Conservation (phyloP, 768 basidiomycete genomes). For the Trametes cinnabarina region DNA sequence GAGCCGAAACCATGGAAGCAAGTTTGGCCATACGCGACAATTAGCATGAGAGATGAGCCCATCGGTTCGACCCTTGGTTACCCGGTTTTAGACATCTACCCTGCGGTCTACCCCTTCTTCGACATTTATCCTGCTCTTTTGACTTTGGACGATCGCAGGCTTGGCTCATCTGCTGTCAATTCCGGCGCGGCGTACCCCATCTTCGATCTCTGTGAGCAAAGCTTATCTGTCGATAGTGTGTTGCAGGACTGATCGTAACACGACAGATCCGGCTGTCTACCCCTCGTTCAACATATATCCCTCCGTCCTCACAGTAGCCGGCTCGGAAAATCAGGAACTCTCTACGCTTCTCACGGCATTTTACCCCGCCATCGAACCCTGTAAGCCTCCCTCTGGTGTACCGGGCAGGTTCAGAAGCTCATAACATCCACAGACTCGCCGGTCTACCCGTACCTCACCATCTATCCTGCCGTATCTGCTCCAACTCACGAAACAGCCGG, state of each 20-base stretch:
- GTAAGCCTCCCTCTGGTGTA: conserved; percentile 17
- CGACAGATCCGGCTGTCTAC: conserved; percentile 41
- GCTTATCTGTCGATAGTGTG: background rate
- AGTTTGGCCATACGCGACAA: conserved; percentile 20
- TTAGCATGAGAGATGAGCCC: background rate
- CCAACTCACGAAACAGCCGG: background rate
- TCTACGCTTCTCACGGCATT: conserved; percentile 1
- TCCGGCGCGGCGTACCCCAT: conserved; percentile 33
- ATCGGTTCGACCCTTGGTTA: conserved; percentile 7
- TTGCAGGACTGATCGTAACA: background rate
- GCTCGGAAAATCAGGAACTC: background rate
- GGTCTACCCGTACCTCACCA: conserved; percentile 42
- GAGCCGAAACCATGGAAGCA: conserved; percentile 16
- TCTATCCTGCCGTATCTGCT: conserved; percentile 33
- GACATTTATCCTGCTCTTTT: conserved; percentile 33
- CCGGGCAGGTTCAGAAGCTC: background rate
- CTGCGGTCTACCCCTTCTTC: conserved; percentile 40
- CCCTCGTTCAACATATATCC: conserved; percentile 33
- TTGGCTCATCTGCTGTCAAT: conserved; percentile 10
- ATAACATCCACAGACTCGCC: conserved; percentile 31
- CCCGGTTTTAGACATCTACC: conserved; percentile 32
- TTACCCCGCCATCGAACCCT: conserved; percentile 28
- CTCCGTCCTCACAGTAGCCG: conserved; percentile 9
- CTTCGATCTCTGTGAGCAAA: conserved; percentile 29
- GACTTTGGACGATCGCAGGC: conserved; percentile 2